phyloP scores from a whole-genome alignment of 495 filamentous ascomycete species.

The Cladorrhinum samala region DNA sequence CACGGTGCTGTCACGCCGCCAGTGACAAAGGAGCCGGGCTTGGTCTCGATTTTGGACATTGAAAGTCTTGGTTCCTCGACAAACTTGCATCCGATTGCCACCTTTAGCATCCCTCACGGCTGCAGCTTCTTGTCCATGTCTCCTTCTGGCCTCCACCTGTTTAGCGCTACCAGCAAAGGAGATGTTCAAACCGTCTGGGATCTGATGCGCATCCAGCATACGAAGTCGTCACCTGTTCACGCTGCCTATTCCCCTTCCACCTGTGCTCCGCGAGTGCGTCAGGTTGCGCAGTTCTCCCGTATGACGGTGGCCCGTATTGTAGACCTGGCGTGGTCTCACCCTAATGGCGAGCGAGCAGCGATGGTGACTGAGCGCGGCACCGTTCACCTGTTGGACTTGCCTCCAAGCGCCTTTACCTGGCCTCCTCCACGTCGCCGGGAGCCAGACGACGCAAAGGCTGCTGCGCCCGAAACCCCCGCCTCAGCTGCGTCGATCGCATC shows the following conservation, averaged over 20 bases:
- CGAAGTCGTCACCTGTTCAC: conserved; percentile 47
- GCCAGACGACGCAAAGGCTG: conserved; percentile 34
- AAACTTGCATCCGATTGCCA: conserved; percentile 59
- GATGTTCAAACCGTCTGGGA: conserved; percentile 93
- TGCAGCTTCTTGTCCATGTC: conserved; percentile 90
- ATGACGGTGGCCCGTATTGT: conserved; percentile 86
- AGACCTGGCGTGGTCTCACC: conserved; percentile 81
- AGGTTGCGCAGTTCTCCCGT: conserved; percentile 78
- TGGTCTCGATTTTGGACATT: conserved; percentile 81
- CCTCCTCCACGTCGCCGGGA: conserved; percentile 68
- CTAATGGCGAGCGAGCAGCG: conserved; percentile 72
- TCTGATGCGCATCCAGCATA: conserved; percentile 64
- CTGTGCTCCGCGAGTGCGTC: conserved; percentile 53
- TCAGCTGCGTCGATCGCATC: conserved; percentile 51
- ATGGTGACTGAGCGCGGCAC: conserved; percentile 91
- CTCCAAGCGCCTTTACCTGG: conserved; percentile 79
- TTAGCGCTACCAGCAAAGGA: conserved; percentile 88
- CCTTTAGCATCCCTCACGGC: conserved; percentile 73
- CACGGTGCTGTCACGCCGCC: conserved; percentile 51
- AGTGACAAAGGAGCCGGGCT: conserved; percentile 58
- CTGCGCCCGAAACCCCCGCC: conserved; percentile 33
- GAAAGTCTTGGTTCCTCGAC: conserved; percentile 48
- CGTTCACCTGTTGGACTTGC: conserved; percentile 82
- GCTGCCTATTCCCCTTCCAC: conserved; percentile 26
- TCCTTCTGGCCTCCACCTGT: conserved; percentile 72